Base-by-base conservation (phyloP, 2,329 filamentous ascomycete genomes). In the Canariomyces notabilis region DNA sequence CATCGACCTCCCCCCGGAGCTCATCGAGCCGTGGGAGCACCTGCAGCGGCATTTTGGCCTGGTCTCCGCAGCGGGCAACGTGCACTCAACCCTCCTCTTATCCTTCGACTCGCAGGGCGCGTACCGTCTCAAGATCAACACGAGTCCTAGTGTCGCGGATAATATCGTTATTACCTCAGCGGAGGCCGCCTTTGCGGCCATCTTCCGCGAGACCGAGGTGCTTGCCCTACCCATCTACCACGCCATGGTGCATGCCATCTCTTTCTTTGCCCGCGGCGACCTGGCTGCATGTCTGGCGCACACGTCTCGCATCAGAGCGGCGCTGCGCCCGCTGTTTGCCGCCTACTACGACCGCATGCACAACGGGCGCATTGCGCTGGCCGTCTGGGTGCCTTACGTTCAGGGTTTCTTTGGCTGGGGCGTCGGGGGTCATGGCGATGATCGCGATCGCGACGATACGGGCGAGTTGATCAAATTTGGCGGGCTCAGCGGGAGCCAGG, bases 381-480 rank as follows among this genome's bases (percentile, higher is more conserved):
- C 51, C 0, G 58, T 61, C 5, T 69, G 65, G 64, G 43, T 66
- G 31, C 55, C 49, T 11, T 56, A 61, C 37, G 55, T 64, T 1
- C 65, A 67, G 46, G 65, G 66, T 3, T 67, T 68, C 34, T 60
- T 61, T 32, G 64, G 53, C 9, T 69, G 66, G 65, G 65, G 61
- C 4, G 4, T 51, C 56, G 29, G 64, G 60, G 47, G 58, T 4
- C 36, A 57, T 14, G 53, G 59, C 23, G 50, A 48, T 5, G 37
- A 18, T 1, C 48, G 58, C 5, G 37, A 57, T 14, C 52, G 59
- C 23, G 50, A 48, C 5, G 37, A 18, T 1, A 42, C 5, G 20
- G 57, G 57, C 3, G 51, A 59, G 41, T 58, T 46, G 34, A 50
- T 59, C 19, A 59, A 63, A 37, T 65, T 57, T 37, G 60, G 65